phyloP scores from a whole-genome alignment of 352 stramenopile species.

The Thalassiosira mediterranea region DNA sequence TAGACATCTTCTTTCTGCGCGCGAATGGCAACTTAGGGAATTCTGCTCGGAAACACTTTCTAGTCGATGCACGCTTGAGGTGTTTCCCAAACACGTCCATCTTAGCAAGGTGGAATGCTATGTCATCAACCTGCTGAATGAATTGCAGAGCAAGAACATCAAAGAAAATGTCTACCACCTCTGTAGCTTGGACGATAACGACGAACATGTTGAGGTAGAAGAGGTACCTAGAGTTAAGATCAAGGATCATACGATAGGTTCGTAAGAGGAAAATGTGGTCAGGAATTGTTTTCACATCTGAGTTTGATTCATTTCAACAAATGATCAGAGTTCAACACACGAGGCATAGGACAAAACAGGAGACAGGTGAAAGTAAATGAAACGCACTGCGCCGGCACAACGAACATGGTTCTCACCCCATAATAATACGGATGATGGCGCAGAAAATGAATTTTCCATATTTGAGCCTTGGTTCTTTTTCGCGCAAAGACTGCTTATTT shows the following conservation, averaged over 20 bases:
- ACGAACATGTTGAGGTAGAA: conserved; percentile 45
- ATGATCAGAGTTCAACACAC: too few species aligned
- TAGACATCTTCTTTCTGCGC: conserved; percentile 8
- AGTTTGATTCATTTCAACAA: too few species aligned
- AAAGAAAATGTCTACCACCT: conserved; percentile 34
- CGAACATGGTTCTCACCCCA: too few species aligned
- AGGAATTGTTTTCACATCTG: too few species aligned
- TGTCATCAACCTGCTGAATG: conserved; percentile 18
- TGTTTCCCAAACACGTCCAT: conserved; percentile 27
- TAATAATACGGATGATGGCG: neutral
- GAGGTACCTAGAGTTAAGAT: conserved; percentile 24
- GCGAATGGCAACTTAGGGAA: conserved; percentile 1
- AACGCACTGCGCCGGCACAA: too few species aligned
- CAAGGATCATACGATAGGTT: too few species aligned
- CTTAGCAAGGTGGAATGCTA: conserved; percentile 15
- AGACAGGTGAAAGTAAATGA: too few species aligned
- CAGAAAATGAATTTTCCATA: conserved; percentile 13
- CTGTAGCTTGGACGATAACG: conserved; percentile 18
- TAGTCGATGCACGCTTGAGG: neutral
- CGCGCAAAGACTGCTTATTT: neutral
- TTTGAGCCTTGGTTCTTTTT: conserved; percentile 1
- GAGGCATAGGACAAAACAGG: too few species aligned
- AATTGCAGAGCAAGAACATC: conserved; percentile 26
- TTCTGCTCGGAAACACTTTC: conserved; percentile 8
- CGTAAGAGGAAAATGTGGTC: too few species aligned